Base-by-base conservation (phyloP, 208 protist genomes). In the Trichomonas gallinae region DNA sequence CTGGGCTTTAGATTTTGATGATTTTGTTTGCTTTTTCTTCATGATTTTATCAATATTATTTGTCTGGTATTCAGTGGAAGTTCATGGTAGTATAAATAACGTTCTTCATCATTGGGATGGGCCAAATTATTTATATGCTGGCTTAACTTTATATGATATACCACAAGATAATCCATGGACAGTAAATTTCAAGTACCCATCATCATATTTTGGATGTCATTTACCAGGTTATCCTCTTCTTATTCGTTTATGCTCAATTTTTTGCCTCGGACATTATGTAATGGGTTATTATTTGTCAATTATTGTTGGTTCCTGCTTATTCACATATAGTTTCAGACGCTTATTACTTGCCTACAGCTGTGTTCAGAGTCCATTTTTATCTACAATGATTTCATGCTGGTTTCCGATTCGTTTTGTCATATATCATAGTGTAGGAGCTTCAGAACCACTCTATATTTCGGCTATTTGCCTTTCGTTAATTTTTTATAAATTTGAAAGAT, bases 141-240 rank as follows among this genome's bases (percentile, higher is more conserved):
- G 44, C 3, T 17, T 8, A n/a, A 93, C 87, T 1, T 10, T 48
- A 13, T 93, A 93, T 38, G 51, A 93, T 34, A 93, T 93, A 38
- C 87, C 87, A 11, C 0, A 34, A 48, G 45, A 48, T 38, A 93
- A 93, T 93, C 87, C 87, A 40, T 93, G 87, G 87, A 93, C 87
- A 58, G 34, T 26, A 9, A 6, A 34, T 38, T 93, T 58, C 21
- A 23, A 93, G 6, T 58, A 51, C 9, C 40, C 40, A 34, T 44
- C 87, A 51, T 93, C 87, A 44, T 93, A 93, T 93, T 93, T 93
- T 51, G 87, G 44, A 93, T 93, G 87, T 36, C 87, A 93, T 93
- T 93, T 93, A 51, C 87, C 87, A 51, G 87, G 87, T 11, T 93
- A 93, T 93, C 87, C 87, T 10, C 13, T 93, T 6, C 31, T 93